Base-by-base conservation (phyloP, 2,329 filamentous ascomycete genomes). In the Calonectria henricotiae region DNA sequence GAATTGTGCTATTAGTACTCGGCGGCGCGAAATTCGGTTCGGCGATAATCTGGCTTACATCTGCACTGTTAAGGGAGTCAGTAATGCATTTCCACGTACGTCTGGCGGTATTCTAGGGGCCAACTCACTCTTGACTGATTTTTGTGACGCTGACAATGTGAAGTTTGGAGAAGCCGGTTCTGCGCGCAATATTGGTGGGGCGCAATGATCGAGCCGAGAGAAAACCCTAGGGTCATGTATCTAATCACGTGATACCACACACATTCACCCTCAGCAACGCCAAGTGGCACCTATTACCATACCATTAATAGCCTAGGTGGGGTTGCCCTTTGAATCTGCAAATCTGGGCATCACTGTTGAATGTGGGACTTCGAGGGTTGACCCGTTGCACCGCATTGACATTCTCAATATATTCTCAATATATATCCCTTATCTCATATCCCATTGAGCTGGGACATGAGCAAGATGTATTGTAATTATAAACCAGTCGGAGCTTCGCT, bases 1-100 rank as follows among this genome's bases (percentile, higher is more conserved):
- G 87, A 54, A 68, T 70, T 71, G 78, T 68, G 71, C 55, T 67
- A 79, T 82, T 73, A 80, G 78, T 81, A 80, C 67, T 58, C 47
- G 65, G 66, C 51, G 70, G 70, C 70, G 73, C 71, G 65, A 68
- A 62, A 67, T 72, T 79, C 71, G 74, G 67, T 71, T 76, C 71
- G 75, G 71, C 66, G 69, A 68, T 76, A 74, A 60, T 78, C 74
- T 74, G 75, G 80, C 93, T 92, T 91, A 96, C 93, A 96, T 96
- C 92, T 96, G 94, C 94, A 96, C 94, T 96, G 79, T 81, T 65
- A 39, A 35, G 58, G 41, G 49, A 64, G 77, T 78, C 71, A 79
- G 76, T 73, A 77, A 72, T 63, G 54, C 71, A 60, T 71, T 63
- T 67, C 66, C 62, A 68, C 58, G 37, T 49, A 32, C 25, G 54